Evolutionary conservation across 108 stramenopile species (phyloP), one percentile per base, ranked within the genome.

Genomic region (Pseudonitzschia multiseries): DNA sequence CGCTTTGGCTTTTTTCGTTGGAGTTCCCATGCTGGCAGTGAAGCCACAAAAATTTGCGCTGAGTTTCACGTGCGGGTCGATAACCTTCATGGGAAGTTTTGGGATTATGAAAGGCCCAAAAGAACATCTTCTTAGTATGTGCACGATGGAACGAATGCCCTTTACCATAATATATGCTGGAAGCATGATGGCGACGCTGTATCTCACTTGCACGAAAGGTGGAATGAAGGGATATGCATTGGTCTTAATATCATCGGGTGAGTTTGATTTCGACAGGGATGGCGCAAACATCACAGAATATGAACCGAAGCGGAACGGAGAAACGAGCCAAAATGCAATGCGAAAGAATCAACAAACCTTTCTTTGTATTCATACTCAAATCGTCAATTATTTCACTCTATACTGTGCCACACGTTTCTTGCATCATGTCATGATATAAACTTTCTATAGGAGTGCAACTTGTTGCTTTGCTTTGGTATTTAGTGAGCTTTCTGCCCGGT

Each of bases 31-130:
- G 71, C 71, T 97, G 48, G 84, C 88, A 4, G 61, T 93, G 0
- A 84, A 92, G 44, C 98, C 98, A 32, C 93, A 93, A 79, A 98
- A 98, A 68, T 98, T 98, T 76, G 96, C 96, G 28, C 65, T 98
- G 5, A 84, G 84, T 54, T 97, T 97, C 72, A 97, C 98, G 0
- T 90, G 91, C 68, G 97, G 96, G n/a, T 92, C 89, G 21, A 68
- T 98, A 31, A 93, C 81, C 42, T 96, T 97, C 68, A 97, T 97
- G 96, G 84, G 79, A 13, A 83, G 81, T 74, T 96, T 96, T 83
- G 95, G 85, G 8, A 93, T 96, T 69, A 76, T 96, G 64, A 92
- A 87, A 71, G 95, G 83, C 68, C 95, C 95, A 1, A 52, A 78
- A 42, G 95, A 85, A 50, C 95, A 96, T 73, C 57, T 96, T 0